phyloP scores from a whole-genome alignment of 352 stramenopile genomes.

The Pythium utonaiense region DNA sequence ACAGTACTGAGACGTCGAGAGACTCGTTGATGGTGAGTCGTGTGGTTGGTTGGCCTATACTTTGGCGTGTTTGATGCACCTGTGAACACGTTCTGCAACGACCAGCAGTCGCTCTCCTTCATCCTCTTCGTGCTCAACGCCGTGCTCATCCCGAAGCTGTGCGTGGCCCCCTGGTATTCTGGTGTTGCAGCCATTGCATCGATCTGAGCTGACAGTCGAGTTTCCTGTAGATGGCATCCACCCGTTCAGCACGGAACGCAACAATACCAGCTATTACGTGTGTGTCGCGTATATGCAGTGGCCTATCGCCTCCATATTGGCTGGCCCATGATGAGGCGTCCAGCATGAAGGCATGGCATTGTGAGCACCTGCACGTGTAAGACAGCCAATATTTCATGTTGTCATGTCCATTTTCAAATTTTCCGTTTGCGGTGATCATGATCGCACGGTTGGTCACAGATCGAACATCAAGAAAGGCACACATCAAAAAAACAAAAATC shows the following conservation, averaged over 20 bases:
- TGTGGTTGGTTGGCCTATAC: no score
- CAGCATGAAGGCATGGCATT: no score
- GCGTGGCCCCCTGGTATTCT: constrained; percentile 10
- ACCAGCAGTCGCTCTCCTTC: constrained; percentile 81
- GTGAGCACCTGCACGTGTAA: neutral
- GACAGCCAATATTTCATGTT: constrained; percentile 3
- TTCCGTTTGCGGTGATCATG: no score
- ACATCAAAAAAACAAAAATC: no score
- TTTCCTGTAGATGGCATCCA: constrained; percentile 76
- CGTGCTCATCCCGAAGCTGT: constrained; percentile 87
- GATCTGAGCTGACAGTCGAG: neutral
- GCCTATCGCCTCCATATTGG: neutral
- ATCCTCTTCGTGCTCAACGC: constrained; percentile 87
- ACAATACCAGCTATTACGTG: constrained; percentile 14
- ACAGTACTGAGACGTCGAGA: no score
- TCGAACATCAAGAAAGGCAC: no score
- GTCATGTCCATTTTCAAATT: neutral
- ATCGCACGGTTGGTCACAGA: no score
- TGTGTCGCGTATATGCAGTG: constrained; percentile 2
- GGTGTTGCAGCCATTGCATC: neutral
- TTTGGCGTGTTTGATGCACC: no score
- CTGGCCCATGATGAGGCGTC: no score
- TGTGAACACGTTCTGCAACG: constrained; percentile 73
- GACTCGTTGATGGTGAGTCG: no score
- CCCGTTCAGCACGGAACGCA: constrained; percentile 42